Evolutionary conservation across 2,329 filamentous ascomycete species (phyloP), one percentile per base, ranked within the genome.

Genomic region (Sphaerostilbella broomeana): DNA sequence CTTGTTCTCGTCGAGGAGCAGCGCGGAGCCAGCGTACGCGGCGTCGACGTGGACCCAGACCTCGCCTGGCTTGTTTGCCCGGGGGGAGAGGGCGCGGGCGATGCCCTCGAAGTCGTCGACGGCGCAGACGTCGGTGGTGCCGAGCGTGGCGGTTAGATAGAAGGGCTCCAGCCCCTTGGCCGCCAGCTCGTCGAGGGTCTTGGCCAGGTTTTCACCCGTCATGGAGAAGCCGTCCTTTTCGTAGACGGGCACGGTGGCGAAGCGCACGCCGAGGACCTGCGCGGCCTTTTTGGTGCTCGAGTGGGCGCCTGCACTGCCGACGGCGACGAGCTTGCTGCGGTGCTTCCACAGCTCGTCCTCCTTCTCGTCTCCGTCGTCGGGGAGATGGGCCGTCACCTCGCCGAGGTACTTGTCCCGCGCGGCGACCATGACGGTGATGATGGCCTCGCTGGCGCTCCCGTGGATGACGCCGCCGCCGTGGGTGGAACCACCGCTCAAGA

Each of bases 31-130:
- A 1, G 90, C 90, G 61, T 94, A 95, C 1, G 90, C 90, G 9
- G 86, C 90, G 63, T 97, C 90, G 38, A 95, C 77, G 62, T 97
- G 90, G 15, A 95, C 83, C 89, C 90, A 95, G 38, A 95, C 67
- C 48, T 77, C 70, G 38, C 69, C 67, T 8, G 56, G 50, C 1
- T 50, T 47, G 32, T 52, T 54, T 6, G 51, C 49, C 4, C 40
- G 49, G 19, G 47, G 44, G n/a, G 54, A 56, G 18, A 78, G 59
- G 5, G 63, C 61, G 36, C 61, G 57, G 18, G 73, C 77, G 52
- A 94, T 81, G 47, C 78, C 79, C 2, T 64, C 70, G 52, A 95
- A 84, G 54, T 88, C 81, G 62, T 97, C 90, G 17, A 90, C 73
- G 5, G 87, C 86, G 58, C 89, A 95, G 1, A 88, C 89, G 45